Percentiles rank a stretch among this genome's conserved stretches.
Evolutionary conservation across 2,329 filamentous ascomycete genomes (phyloP).

Genomic region (Pyricularia grisea): DNA sequence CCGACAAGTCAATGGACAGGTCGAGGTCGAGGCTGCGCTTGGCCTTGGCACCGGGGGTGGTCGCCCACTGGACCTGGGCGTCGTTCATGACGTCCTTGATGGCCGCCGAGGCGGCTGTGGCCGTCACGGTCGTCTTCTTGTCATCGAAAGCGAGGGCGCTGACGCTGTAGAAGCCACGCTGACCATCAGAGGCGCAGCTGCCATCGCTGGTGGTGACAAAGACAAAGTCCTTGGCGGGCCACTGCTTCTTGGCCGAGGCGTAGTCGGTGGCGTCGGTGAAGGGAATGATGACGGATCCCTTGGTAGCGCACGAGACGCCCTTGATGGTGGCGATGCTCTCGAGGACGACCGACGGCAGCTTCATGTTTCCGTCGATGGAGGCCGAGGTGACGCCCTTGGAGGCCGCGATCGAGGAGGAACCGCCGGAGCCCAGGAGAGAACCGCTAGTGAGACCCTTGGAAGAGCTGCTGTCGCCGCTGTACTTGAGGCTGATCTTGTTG

Average conservation of each 20-base stretch:
- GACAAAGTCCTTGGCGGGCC: not conserved
- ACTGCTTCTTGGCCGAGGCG: not conserved
- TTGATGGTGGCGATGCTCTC: not conserved
- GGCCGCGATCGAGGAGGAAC: not conserved
- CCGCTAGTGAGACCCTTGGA: conserved; percentile 22
- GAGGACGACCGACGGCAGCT: not conserved
- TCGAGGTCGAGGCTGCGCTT: not conserved
- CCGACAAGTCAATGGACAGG: not conserved
- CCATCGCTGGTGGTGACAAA: not conserved
- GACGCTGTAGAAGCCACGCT: not conserved
- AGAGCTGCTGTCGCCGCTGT: not conserved
- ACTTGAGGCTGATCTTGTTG: not conserved
- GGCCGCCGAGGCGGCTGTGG: not conserved
- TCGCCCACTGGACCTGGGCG: not conserved
- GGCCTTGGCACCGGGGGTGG: not conserved
- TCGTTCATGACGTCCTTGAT: not conserved
- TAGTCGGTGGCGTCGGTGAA: conserved; percentile 15
- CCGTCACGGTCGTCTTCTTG: not conserved
- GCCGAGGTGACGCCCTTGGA: not conserved
- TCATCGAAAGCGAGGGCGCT: not conserved
- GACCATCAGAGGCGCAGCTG: not conserved
- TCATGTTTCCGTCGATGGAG: not conserved
- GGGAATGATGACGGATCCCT: conserved; percentile 12
- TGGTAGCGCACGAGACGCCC: not conserved
- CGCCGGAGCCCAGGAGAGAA: not conserved